A percentile compares a stretch with the other conserved stretches of the same genome.
Conservation (phyloP, 31 red algal species). For the Endocladia muricata region DNA sequence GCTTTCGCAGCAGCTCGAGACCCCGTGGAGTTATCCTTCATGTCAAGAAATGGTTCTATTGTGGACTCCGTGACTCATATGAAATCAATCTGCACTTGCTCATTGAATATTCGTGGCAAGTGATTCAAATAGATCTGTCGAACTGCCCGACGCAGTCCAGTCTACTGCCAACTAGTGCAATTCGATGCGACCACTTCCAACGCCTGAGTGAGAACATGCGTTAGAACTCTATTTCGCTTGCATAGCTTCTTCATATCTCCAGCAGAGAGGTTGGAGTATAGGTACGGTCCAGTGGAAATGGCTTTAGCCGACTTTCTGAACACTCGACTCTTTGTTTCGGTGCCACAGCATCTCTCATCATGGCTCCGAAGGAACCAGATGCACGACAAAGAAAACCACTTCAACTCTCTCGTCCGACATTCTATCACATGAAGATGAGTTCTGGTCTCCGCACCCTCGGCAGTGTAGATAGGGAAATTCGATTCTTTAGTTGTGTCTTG, state of each 20-base stretch:
- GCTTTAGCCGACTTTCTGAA: neutral
- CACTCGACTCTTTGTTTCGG: neutral
- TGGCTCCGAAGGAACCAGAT: neutral
- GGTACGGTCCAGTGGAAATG: neutral
- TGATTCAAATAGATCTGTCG: neutral
- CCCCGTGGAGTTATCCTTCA: neutral
- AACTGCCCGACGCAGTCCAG: neutral
- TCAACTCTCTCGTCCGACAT: neutral
- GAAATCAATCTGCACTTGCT: neutral
- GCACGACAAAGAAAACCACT: neutral
- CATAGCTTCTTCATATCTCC: neutral
- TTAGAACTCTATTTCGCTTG: neutral
- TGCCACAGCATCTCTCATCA: neutral
- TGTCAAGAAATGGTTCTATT: neutral
- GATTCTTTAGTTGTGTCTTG: neutral
- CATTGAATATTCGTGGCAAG: neutral
- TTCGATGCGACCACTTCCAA: neutral
- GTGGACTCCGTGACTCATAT: neutral
- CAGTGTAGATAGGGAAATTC: neutral
- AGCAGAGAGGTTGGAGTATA: neutral
- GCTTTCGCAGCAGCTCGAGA: neutral
- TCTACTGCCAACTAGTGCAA: neutral
- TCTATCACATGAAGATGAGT: neutral
- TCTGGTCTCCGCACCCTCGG: neutral
- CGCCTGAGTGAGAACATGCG: neutral